phyloP scores from a whole-genome alignment of 352 stramenopile genomes.

The Halophytophthora batemanensis region DNA sequence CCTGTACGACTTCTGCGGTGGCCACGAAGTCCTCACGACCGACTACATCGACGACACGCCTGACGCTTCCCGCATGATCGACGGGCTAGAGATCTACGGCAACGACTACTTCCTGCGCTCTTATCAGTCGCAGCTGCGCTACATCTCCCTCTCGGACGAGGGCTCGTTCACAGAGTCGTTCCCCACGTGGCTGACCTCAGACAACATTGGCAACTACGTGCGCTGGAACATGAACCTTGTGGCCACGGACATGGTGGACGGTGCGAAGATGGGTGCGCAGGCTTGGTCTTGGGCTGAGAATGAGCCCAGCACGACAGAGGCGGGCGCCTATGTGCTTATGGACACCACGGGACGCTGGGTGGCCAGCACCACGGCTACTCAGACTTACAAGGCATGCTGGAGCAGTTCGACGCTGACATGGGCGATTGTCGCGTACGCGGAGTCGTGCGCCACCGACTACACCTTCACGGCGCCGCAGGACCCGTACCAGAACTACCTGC shows the following conservation, averaged over 20 bases:
- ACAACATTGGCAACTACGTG: slow-evolving; percentile 46
- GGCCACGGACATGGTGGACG: slow-evolving; percentile 36
- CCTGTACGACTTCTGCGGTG: slow-evolving; percentile 37
- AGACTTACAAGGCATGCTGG: slow-evolving; percentile 43
- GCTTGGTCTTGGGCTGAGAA: slow-evolving; percentile 51
- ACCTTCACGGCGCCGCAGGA: slow-evolving; percentile 31
- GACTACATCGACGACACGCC: slow-evolving; percentile 39
- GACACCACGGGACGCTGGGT: slow-evolving; percentile 33
- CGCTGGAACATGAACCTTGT: slow-evolving; percentile 58
- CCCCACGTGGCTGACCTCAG: slow-evolving; percentile 29
- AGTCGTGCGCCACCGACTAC: slow-evolving; percentile 23
- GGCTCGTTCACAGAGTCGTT: slow-evolving; percentile 22
- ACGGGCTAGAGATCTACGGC: slow-evolving; percentile 46
- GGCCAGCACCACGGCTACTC: slow-evolving; percentile 15
- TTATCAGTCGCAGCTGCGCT: slow-evolving; percentile 43
- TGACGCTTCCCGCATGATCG: slow-evolving; percentile 28
- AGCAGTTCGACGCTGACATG: slow-evolving; percentile 30
- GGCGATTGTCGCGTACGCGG: slow-evolving; percentile 26
- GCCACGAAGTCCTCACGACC: slow-evolving; percentile 31
- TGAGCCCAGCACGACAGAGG: slow-evolving; percentile 28
- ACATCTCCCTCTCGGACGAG: slow-evolving; percentile 39
- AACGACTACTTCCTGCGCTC: slow-evolving; percentile 42
- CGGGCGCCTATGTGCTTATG: slow-evolving; percentile 30
- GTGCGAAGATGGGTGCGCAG: slow-evolving; percentile 42
- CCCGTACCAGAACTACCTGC: slow-evolving; percentile 52